These are phyloP conservation scores for Guadua angustifolia DNA, from an alignment of 176 grass and related monocot genomes.

Conservation along the genomic window DNA sequence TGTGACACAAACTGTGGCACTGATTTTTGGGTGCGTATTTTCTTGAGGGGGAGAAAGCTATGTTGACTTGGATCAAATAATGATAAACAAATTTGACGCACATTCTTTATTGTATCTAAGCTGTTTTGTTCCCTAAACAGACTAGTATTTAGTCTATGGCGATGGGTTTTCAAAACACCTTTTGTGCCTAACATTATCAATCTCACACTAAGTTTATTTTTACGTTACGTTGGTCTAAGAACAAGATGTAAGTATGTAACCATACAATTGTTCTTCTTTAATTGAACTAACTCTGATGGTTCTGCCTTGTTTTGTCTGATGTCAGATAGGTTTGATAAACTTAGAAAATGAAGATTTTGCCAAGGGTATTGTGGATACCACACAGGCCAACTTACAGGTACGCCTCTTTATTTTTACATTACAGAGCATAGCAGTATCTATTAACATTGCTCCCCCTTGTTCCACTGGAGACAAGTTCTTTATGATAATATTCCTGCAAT, in stretches of 20 bases:
- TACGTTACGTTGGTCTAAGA: constrained; percentile 1
- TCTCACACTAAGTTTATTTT: constrained; percentile 14
- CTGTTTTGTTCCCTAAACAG: constrained; percentile 32
- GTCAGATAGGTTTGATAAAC: constrained; percentile 92
- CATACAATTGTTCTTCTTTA: constrained; percentile 34
- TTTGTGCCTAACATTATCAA: constrained; percentile 16
- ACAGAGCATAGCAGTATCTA: background rate
- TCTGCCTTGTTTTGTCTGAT: constrained; percentile 32
- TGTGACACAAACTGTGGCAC: background rate
- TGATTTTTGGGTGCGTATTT: constrained; percentile 21
- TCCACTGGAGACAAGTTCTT: constrained; percentile 4
- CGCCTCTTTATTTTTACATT: constrained; percentile 14
- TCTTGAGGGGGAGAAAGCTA: constrained; percentile 9
- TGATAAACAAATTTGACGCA: background rate
- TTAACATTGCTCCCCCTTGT: background rate
- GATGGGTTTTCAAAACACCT: constrained; percentile 1
- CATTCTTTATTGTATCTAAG: background rate
- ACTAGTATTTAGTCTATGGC: background rate
- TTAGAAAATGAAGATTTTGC: constrained; percentile 93
- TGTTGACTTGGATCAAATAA: constrained; percentile 11
- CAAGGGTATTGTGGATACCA: constrained; percentile 73
- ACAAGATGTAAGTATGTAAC: background rate
- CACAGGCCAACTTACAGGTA: constrained; percentile 73
- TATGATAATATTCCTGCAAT: constrained; percentile 14
- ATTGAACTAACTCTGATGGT: constrained; percentile 27